A percentile compares a stretch with the other conserved stretches of the same genome.
phyloP scores from a whole-genome alignment of 1,284 basidiomycete species.

The Pseudozyma hubeiensis region DNA sequence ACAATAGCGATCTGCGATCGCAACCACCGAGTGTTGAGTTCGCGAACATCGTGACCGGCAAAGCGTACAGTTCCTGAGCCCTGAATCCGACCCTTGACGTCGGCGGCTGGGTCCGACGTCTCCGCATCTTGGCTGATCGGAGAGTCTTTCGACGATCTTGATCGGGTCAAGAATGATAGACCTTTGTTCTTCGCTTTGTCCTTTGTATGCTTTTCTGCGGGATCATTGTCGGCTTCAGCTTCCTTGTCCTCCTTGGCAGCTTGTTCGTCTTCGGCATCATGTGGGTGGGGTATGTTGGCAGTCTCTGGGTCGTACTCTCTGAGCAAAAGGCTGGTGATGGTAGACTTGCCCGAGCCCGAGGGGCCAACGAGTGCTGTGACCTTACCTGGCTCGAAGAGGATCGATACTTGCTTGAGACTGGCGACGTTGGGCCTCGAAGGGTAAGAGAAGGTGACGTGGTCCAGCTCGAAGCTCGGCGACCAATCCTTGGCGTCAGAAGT shows the following conservation, averaged over 20 bases:
- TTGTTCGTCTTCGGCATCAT: slow-evolving; percentile 29
- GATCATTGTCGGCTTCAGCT: neutral
- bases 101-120: slow-evolving; percentile 20
- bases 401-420: slow-evolving; percentile 56
- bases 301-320: slow-evolving; percentile 70
- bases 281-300: slow-evolving; percentile 50
- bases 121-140: slow-evolving; percentile 20
- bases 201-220: slow-evolving; percentile 2
- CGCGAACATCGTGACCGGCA: slow-evolving; percentile 66
- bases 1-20: slow-evolving; percentile 70
- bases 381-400: slow-evolving; percentile 57
- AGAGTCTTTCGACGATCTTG: slow-evolving; percentile 9
- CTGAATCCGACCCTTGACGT: slow-evolving; percentile 32
- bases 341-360: slow-evolving; percentile 69
- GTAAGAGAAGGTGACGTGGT: slow-evolving; percentile 64
- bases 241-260: slow-evolving; percentile 15
- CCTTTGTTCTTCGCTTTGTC: slow-evolving; percentile 14
- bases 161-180: slow-evolving; percentile 6
- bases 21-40: slow-evolving; percentile 70
- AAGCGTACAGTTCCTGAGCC: slow-evolving; percentile 62
- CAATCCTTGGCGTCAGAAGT: slow-evolving; percentile 14
- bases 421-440: slow-evolving; percentile 56
- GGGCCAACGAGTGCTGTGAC: slow-evolving; percentile 69
- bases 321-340: slow-evolving; percentile 69
- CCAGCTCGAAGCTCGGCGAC: slow-evolving; percentile 56